Evolutionary conservation across 2,329 filamentous ascomycete genomes (phyloP).

Genomic region (Pleurostoma richardsiae): DNA sequence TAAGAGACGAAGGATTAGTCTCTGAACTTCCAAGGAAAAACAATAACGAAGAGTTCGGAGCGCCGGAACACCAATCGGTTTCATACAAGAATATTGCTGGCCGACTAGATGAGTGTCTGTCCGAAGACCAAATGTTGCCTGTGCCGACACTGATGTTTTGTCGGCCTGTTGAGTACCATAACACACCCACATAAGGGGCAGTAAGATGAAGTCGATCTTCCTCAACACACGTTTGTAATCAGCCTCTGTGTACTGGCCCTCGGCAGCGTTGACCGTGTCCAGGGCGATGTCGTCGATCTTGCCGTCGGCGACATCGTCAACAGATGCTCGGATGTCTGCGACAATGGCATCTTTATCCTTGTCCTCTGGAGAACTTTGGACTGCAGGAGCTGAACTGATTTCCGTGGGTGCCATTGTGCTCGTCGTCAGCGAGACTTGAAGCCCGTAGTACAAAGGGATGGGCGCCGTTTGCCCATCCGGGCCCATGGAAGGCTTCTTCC

Average conservation of each 20-base stretch:
- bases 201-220: conserved; percentile 22
- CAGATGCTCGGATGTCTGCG: background rate
- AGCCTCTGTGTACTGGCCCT: conserved; percentile 13
- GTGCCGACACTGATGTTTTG: background rate
- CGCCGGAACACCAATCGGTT: too few relatives aligned
- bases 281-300: conserved; percentile 1
- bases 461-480: too few relatives aligned
- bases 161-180: conserved; percentile 8
- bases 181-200: conserved; percentile 23
- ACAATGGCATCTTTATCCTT: too few relatives aligned
- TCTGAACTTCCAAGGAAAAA: too few relatives aligned
- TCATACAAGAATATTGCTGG: conserved; percentile 22
- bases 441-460: too few relatives aligned
- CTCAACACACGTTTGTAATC: conserved; percentile 19
- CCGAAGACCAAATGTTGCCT: conserved; percentile 17
- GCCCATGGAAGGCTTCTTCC: too few relatives aligned
- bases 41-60: too few relatives aligned
- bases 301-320: conserved; percentile 3
- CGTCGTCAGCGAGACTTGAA: too few relatives aligned
- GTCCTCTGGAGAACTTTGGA: too few relatives aligned
- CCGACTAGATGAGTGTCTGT: conserved; percentile 21
- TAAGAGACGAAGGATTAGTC: background rate
- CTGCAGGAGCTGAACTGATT: too few relatives aligned
- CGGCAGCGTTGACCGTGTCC: conserved; percentile 6
- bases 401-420: too few relatives aligned